Base-by-base conservation (phyloP, 2,329 filamentous ascomycete genomes). In the Dothistroma septosporum region DNA sequence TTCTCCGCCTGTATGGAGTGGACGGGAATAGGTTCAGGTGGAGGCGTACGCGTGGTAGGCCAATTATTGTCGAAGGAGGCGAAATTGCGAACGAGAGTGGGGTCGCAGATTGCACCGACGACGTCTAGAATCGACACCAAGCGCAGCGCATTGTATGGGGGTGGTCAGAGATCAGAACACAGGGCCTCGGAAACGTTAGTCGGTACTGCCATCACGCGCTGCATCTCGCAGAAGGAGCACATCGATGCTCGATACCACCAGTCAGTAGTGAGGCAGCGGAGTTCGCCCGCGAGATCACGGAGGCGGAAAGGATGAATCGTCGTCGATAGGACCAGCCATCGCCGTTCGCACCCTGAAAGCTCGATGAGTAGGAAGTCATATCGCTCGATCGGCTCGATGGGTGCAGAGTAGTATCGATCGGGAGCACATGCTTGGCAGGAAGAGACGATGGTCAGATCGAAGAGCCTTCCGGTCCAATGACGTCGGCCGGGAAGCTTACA, bases 161-260 rank as follows among this genome's bases (percentile, higher is more conserved):
- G 11, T 53, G 57, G 48, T 54, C 57, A 58, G 57, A 58, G 49
- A 22, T 48, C 33, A 44, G 48, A 48, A 49, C 22, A 33, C 24
- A 50, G 56, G 56, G 50, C 47, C 19, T 37, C 56, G 53, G 55
- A 22, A 44, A 52, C n/a, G 33, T 58, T 28, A 49, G 47, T 31
- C 12, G 21, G 19, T 49, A 24, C 21, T 1, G 10, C n/a, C 44
- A 57, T 35, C 44, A 48, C 35, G 22, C 44, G 55, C 28, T 46
- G 55, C 55, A 57, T 57, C 55, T 57, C 33, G 31, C 56, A 58
- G 16, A 44, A n/a, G n/a, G 56, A 35, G 56, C 14, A 44, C 46
- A 58, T 58, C 56, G 56, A 53, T 3, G 16, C 56, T 16, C 7
- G 35, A 28, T 35, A 35, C 28, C 22, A 35, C 21, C 47, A 49